Conservation (phyloP, 2,329 filamentous ascomycete species). For the Penicillium griseofulvum region DNA sequence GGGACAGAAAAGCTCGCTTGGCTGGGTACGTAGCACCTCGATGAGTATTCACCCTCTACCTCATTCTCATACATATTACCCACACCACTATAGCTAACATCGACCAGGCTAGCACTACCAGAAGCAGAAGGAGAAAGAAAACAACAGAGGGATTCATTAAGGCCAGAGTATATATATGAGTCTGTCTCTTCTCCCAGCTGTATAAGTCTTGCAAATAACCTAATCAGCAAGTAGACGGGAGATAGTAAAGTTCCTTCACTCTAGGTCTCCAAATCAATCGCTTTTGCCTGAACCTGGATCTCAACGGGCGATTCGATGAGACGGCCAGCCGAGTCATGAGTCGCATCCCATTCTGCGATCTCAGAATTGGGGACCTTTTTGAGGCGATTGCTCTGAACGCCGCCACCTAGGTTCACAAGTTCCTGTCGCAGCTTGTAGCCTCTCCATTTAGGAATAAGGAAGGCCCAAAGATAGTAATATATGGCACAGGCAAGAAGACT, state of each 20-base stretch:
- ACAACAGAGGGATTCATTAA: too few species aligned
- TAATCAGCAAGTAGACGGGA: not conserved
- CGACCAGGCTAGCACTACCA: too few species aligned
- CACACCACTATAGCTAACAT: too few species aligned
- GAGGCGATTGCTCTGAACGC: conserved; percentile 48
- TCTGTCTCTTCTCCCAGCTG: too few species aligned
- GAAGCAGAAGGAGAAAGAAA: too few species aligned
- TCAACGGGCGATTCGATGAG: not conserved
- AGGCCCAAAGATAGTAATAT: conserved; percentile 61
- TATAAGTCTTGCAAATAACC: not conserved
- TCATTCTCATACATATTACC: too few species aligned
- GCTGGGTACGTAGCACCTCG: too few species aligned
- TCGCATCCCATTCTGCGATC: conserved; percentile 55
- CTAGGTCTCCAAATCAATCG: not conserved
- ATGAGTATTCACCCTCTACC: too few species aligned
- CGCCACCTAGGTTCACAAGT: conserved; percentile 50
- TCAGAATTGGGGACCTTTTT: conserved; percentile 54
- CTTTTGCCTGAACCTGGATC: not conserved
- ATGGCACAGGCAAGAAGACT: conserved; percentile 53
- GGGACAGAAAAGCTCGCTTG: too few species aligned
- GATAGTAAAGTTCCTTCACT: not conserved
- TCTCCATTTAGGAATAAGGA: conserved; percentile 51
- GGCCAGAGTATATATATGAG: too few species aligned
- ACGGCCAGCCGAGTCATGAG: conserved; percentile 51
- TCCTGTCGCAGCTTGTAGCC: conserved; percentile 57